Conservation (phyloP, 83 land plant genomes). For the Picea abies region DNA sequence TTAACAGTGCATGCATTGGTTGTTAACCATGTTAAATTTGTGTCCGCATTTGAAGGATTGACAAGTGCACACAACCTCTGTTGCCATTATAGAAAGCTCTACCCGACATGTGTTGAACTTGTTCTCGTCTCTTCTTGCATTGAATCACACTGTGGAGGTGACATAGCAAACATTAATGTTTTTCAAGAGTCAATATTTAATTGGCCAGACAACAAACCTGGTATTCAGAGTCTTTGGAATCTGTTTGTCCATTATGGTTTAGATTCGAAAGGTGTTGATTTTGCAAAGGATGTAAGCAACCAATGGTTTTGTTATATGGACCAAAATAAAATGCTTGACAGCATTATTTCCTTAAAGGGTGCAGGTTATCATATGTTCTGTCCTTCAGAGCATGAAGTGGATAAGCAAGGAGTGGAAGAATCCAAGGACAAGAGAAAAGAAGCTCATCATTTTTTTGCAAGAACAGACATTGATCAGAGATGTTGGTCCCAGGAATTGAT, state of each 20-base stretch:
- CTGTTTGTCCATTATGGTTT: conserved; percentile 66
- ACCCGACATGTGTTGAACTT: conserved; percentile 73
- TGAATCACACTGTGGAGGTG: conserved; percentile 18
- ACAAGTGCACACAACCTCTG: conserved; percentile 28
- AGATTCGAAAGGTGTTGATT: conserved; percentile 27
- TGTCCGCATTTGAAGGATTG: conserved; percentile 44
- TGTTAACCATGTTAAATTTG: conserved; percentile 67
- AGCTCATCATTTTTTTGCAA: background rate
- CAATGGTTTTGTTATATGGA: conserved; percentile 44
- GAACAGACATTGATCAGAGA: background rate
- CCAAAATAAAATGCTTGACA: conserved; percentile 16
- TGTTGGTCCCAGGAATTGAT: conserved; percentile 35
- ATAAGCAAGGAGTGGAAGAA: conserved; percentile 1
- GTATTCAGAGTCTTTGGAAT: conserved; percentile 83
- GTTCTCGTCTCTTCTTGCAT: conserved; percentile 40
- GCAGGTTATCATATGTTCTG: background rate
- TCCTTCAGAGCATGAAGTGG: background rate
- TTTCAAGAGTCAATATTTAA: conserved; percentile 59
- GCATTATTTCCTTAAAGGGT: background rate
- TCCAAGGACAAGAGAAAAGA: background rate
- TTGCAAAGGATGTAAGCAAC: conserved; percentile 39
- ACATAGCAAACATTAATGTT: conserved; percentile 27
- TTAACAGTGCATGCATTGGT: conserved; percentile 47
- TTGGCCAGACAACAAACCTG: conserved; percentile 69
- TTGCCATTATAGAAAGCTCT: conserved; percentile 35